Evolutionary conservation across 2,329 filamentous ascomycete species (phyloP).

Genomic region (Scedosporium minutisporum): DNA sequence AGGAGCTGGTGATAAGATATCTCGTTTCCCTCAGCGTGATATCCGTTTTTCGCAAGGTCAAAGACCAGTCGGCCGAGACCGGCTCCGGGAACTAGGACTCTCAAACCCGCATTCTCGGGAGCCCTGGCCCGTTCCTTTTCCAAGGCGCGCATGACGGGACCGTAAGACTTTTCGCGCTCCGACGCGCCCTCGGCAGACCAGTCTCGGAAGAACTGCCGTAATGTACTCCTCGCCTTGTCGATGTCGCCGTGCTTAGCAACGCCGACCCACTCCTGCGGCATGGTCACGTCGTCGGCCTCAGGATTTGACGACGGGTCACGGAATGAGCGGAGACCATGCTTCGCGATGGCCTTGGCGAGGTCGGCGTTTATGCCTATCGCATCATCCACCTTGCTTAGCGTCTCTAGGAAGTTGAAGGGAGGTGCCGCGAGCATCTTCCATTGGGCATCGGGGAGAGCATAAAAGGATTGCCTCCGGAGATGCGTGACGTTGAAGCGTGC

Average conservation of each 20-base stretch:
- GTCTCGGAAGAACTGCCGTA: conserved; percentile 90
- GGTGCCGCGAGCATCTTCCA: conserved; percentile 73
- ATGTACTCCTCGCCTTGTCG: conserved; percentile 84
- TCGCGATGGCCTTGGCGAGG: conserved; percentile 69
- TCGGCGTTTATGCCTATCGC: conserved; percentile 84
- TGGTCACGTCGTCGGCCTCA: conserved; percentile 29
- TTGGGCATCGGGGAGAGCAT: conserved; percentile 74
- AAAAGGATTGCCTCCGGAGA: conserved; percentile 82
- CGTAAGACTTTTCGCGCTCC: conserved; percentile 72
- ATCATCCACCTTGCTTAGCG: conserved; percentile 68
- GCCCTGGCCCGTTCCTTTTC: conserved; percentile 30
- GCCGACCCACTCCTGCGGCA: conserved; percentile 58
- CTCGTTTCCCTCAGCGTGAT: conserved; percentile 77
- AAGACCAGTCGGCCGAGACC: conserved; percentile 84
- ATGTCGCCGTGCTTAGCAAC: conserved; percentile 65
- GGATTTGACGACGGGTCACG: conserved; percentile 30
- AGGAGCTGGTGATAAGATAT: conserved; percentile 97
- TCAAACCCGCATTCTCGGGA: conserved; percentile 33
- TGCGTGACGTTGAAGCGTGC: conserved; percentile 90
- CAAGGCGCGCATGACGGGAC: conserved; percentile 60
- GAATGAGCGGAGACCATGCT: conserved; percentile 59
- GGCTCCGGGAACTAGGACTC: conserved; percentile 78
- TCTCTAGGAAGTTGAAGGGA: conserved; percentile 75
- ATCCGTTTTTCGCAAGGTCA: conserved; percentile 68
- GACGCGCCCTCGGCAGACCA: conserved; percentile 71